These are phyloP conservation scores for Penicillium longicatenatum DNA, from an alignment of 495 filamentous ascomycete species.

Conservation along the genomic window DNA sequence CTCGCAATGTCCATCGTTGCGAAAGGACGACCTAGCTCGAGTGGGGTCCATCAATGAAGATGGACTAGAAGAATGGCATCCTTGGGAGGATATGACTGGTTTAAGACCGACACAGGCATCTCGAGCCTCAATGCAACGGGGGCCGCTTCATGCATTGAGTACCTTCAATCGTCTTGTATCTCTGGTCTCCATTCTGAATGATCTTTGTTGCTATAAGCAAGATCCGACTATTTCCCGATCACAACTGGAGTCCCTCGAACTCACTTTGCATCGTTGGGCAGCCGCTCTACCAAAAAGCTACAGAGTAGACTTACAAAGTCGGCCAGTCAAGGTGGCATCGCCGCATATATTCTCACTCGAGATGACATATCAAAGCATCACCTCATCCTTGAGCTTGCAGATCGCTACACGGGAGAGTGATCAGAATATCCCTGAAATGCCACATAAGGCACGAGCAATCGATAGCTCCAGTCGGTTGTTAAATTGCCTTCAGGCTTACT, in stretches of 20 bases:
- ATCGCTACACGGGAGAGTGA: constrained; percentile 32
- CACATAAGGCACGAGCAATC: constrained; percentile 28
- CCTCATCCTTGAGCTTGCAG: constrained; percentile 31
- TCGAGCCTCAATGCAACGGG: constrained; percentile 43
- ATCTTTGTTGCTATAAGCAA: constrained; percentile 36
- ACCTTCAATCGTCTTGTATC: constrained; percentile 59
- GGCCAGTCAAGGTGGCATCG: constrained; percentile 27
- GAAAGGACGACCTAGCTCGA: constrained; percentile 44
- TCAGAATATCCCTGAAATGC: constrained; percentile 24
- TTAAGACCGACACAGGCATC: constrained; percentile 35
- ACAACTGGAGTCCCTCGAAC: constrained; percentile 38
- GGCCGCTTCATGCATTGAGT: constrained; percentile 57
- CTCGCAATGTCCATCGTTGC: constrained; percentile 53
- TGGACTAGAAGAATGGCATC: constrained; percentile 72
- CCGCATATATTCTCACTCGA: constrained; percentile 46
- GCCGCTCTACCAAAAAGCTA: constrained; percentile 37
- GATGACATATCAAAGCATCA: constrained; percentile 41
- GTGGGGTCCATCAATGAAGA: constrained; percentile 56
- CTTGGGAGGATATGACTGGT: constrained; percentile 56
- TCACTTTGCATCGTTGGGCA: constrained; percentile 41
- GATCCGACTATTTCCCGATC: constrained; percentile 27
- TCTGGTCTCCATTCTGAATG: constrained; percentile 48
- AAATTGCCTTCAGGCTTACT: constrained; percentile 36
- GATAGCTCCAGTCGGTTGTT: constrained; percentile 40
- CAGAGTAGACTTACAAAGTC: constrained; percentile 35